Evolutionary conservation across 176 grass and related monocot genomes (phyloP), one percentile per base, ranked within the genome.

Genomic region (Bonia amplexicaulis): DNA sequence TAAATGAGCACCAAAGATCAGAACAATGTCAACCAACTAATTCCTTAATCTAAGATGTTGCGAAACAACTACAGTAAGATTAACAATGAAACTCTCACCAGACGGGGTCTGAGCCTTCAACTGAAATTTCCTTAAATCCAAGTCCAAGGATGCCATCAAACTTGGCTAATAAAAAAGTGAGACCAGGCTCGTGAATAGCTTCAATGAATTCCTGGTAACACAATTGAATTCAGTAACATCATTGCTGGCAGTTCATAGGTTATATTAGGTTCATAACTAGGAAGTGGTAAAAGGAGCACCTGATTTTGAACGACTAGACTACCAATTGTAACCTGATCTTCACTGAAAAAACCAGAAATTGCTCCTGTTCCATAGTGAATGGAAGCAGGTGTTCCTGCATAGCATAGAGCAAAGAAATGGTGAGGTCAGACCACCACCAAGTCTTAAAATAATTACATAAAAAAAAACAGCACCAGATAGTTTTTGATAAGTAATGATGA

Each of bases 91-190:
- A 20, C 3, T 67, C 13, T 37, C 70, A 98, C 96, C 96, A 98
- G 37, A 95, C 87, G 76, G 93, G 96, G 47, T 69, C 78, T 41
- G 91, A 76, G 9, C 80, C 91, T 75, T 92, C 91, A 46, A 95
- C 96, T 77, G 96, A 98, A 78, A 98, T 98, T 76, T 94, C 96
- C 79, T 95, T 67, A 79, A 98, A 98, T 66, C 91, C 96, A 68
- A 98, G 91, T 76, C 96, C 96, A 78, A 98, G 93, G 73, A 95
- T 98, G 72, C 96, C 96, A 78, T 98, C 96, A 41, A 98, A 98
- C 81, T 95, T 95, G 53, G 91, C 93, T 39, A 57, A 66, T 74
- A 95, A 42, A 41, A 95, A 95, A 22, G 89, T 89, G 73, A 98
- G 45, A 47, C 85, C 86, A n/a, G 89, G 91, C 81, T 98, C 96